Base-by-base conservation (phyloP, 805 yeast species). In the Candida qinlingensis region DNA sequence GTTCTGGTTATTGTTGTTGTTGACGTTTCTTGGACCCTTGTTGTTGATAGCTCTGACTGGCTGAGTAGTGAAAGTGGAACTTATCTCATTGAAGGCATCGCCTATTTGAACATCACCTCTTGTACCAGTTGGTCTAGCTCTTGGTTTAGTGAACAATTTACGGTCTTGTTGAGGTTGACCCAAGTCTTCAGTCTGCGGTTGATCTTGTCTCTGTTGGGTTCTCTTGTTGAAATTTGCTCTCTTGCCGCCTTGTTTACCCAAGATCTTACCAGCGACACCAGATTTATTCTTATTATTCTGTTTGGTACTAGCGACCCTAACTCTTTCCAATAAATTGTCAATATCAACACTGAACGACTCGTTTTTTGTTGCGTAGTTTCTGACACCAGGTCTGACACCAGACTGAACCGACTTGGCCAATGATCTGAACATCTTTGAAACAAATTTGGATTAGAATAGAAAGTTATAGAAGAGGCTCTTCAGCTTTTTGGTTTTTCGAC, bases 241-340 rank as follows among this genome's bases (percentile, higher is more conserved):
- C 33, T 41, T 38, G 3, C 36, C 19, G 4, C 19, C 19, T 19
- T 19, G 34, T 25, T 41, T 39, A 29, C 45, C 26, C 6, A 33
- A 29, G 12, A 39, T 27, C 30, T 39, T 47, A 6, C 19, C 19
- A 10, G 31, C 46, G 4, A 25, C 41, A 11, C 42, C 9, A 13
- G 11, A 10, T 6, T 12, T 42, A n/a, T n/a, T 25, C 5, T 12
- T 42, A n/a, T n/a, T 25, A 12, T 37, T 9, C 34, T 19, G 19
- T n/a, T 45, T 36, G 31, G 38, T 30, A 25, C 47, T 31, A 13
- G 48, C 52, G 11, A 34, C 37, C 26, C 37, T 42, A 11, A 52
- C 55, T 44, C 53, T 47, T 31, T 44, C 47, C 35, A 52, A 38
- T 11, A 52, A 39, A 8, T 47, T 44, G n/a, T 47, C 51, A n/a